Evolutionary conservation across 257 asterid genomes (phyloP).

Genomic region (Fraxinus americana): DNA sequence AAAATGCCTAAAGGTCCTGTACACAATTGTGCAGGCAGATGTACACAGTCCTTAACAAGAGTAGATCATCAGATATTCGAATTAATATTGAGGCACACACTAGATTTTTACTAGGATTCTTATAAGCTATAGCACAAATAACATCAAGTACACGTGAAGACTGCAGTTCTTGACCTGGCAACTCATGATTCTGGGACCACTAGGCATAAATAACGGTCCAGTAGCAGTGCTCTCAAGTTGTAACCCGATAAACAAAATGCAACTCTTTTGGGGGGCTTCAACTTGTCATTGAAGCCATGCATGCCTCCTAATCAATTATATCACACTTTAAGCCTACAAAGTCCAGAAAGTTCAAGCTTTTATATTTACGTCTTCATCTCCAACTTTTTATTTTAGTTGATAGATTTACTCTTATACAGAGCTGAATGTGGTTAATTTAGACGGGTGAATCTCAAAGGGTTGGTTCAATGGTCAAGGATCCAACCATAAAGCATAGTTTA

Average conservation of each 20-base stretch:
- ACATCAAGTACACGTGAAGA: not conserved
- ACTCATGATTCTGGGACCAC: not conserved
- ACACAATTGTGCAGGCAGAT: not conserved
- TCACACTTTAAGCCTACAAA: not conserved
- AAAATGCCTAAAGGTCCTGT: not conserved
- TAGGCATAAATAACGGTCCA: not conserved
- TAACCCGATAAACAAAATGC: not conserved
- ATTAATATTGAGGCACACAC: not conserved
- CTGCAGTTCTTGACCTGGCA: not conserved
- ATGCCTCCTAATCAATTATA: not conserved
- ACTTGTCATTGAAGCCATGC: not conserved
- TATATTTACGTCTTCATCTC: not conserved
- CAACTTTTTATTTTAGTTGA: not conserved
- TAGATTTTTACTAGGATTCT: not conserved
- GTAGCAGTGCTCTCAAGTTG: not conserved
- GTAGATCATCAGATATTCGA: not conserved
- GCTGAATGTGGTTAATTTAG: not conserved
- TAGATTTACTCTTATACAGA: not conserved
- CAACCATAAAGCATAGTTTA: not conserved
- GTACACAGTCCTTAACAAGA: not conserved
- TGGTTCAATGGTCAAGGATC: not conserved
- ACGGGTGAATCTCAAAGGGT: not conserved
- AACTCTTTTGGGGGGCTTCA: not conserved
- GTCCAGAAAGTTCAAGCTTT: not conserved
- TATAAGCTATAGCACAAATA: not conserved